A percentile compares a stretch with the other conserved stretches of the same genome.
phyloP scores from a whole-genome alignment of 306 rosid species.

The Cyamopsis tetragonoloba region DNA sequence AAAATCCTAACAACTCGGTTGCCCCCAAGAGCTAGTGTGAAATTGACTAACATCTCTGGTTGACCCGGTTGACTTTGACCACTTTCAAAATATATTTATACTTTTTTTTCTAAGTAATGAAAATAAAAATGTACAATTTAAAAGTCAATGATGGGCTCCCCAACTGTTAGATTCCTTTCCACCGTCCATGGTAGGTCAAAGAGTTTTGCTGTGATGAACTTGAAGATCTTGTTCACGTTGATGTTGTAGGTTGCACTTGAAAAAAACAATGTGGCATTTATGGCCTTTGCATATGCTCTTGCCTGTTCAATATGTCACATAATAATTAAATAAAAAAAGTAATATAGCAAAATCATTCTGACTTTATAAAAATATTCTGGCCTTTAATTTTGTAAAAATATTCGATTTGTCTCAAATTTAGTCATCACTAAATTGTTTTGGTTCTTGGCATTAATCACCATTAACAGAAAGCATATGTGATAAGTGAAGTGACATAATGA shows the following conservation, averaged over 20 bases:
- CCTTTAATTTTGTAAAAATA: too few relatives aligned
- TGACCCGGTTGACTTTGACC: constrained; percentile 35
- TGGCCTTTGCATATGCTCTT: constrained; percentile 80
- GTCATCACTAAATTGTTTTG: too few relatives aligned
- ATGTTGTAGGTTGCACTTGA: constrained; percentile 94
- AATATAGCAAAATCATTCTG: too few relatives aligned
- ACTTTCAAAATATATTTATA: neutral
- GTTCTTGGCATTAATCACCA: too few relatives aligned
- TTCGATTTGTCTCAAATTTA: too few relatives aligned
- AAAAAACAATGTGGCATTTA: constrained; percentile 85
- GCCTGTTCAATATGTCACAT: constrained; percentile 58
- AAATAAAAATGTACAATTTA: constrained; percentile 34
- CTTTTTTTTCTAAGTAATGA: too few relatives aligned
- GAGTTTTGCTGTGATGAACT: constrained; percentile 91
- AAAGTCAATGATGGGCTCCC: constrained; percentile 96
- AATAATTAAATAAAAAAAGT: too few relatives aligned
- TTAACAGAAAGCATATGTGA: too few relatives aligned
- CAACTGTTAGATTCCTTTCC: constrained; percentile 79
- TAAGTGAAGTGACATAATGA: too few relatives aligned
- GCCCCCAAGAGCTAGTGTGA: constrained; percentile 31
- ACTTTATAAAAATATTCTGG: too few relatives aligned
- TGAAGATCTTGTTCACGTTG: constrained; percentile 94
- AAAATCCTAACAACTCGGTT: constrained; percentile 43
- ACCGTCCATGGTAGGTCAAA: constrained; percentile 94
- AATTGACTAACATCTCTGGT: constrained; percentile 1